phyloP scores from a whole-genome alignment of 805 yeast genomes.

The Ogataea parapolymorpha region DNA sequence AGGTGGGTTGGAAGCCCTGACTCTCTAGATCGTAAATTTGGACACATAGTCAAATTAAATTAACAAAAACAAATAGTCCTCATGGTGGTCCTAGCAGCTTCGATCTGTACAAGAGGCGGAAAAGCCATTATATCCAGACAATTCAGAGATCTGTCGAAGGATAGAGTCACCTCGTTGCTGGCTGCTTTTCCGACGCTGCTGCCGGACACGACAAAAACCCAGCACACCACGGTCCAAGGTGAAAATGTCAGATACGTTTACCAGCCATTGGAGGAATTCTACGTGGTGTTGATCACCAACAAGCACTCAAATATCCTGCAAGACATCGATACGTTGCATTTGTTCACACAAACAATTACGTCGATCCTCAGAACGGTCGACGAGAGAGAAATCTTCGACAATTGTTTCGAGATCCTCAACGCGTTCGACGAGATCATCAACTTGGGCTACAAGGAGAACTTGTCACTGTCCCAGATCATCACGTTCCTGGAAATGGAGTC shows the following conservation, averaged over 20 bases:
- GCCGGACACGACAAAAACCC: constrained; percentile 60
- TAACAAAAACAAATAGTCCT: constrained; percentile 1
- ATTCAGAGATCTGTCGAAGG: constrained; percentile 79
- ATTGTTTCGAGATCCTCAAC: constrained; percentile 83
- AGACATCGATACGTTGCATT: constrained; percentile 87
- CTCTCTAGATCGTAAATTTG: constrained; percentile 1
- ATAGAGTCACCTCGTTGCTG: constrained; percentile 79
- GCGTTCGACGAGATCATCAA: constrained; percentile 93
- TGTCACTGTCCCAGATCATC: constrained; percentile 75
- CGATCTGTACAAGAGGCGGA: constrained; percentile 91
- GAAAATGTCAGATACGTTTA: constrained; percentile 89
- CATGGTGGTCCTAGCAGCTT: constrained; percentile 87
- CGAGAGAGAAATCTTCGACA: constrained; percentile 77
- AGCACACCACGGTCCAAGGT: constrained; percentile 93
- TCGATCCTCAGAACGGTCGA: constrained; percentile 67
- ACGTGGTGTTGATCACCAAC: constrained; percentile 87
- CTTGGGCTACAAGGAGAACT: constrained; percentile 86
- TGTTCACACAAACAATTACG: constrained; percentile 79
- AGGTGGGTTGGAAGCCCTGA: constrained; percentile 9
- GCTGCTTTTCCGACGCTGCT: constrained; percentile 83
- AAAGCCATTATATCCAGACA: constrained; percentile 90
- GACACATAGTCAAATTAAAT: constrained; percentile 11
- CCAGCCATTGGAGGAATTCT: constrained; percentile 93
- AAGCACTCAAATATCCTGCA: constrained; percentile 88
- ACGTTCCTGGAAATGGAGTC: constrained; percentile 96